Evolutionary conservation across 306 rosid species (phyloP).

Genomic region (Betula pendula): DNA sequence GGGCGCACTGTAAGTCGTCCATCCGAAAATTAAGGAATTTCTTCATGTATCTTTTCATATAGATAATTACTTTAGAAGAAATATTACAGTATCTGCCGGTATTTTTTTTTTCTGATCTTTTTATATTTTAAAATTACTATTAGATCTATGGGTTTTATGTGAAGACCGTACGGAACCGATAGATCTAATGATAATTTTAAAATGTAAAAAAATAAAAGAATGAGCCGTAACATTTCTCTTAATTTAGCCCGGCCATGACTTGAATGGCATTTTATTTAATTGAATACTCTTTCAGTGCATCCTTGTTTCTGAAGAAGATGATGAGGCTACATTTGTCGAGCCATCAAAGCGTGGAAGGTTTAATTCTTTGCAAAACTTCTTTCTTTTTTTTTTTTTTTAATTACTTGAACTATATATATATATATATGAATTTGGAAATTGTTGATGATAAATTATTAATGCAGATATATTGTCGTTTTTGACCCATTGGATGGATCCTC

Average conservation of each 20-base stretch:
- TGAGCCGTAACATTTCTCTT: too few species aligned
- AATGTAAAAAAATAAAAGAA: background rate
- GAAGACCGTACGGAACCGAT: too few species aligned
- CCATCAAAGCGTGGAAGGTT: slow-evolving; percentile 62
- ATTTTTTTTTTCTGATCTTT: too few species aligned
- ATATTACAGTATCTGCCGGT: too few species aligned
- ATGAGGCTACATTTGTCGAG: slow-evolving; percentile 80
- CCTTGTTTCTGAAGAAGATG: slow-evolving; percentile 97
- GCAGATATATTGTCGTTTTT: slow-evolving; percentile 85
- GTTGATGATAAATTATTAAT: background rate
- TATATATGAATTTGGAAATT: background rate
- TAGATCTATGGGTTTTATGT: too few species aligned
- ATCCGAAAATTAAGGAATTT: too few species aligned
- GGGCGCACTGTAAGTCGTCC: slow-evolving; percentile 93
- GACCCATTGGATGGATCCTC: slow-evolving; percentile 78
- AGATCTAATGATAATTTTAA: too few species aligned
- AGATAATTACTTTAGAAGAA: too few species aligned
- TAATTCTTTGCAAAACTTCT: too few species aligned
- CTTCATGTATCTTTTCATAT: too few species aligned
- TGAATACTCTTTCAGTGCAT: slow-evolving; percentile 52
- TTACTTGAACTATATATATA: background rate
- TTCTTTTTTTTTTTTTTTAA: too few species aligned
- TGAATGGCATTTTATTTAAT: background rate
- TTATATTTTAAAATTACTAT: too few species aligned
- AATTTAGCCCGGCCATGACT: background rate